Base-by-base conservation (phyloP, 169 alveolate species). In the Plasmodium cynomolgi region DNA sequence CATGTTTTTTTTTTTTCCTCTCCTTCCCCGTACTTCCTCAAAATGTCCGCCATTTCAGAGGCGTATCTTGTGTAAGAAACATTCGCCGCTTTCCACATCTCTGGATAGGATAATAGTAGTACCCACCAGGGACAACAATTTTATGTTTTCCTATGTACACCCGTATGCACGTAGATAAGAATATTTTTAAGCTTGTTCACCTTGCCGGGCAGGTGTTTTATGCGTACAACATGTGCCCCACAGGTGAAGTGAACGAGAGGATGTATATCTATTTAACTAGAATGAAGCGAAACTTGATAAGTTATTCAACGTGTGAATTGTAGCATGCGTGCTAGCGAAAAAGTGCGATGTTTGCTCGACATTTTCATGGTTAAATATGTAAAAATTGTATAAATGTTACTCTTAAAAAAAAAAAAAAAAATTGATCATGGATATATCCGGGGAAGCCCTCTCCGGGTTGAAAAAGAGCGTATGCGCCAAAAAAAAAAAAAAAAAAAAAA, bases 71-170 rank as follows among this genome's bases (percentile, higher is more conserved):
- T 93, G 72, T 93, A 96, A 23, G 98, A 93, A 68, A 96, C 96
- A 75, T 95, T 95, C 6, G 97, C 97, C 29, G 97, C 96, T 56
- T 97, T 90, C 98, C 98, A 96, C 98, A 96, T 96, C 80, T 74
- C 62, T 33, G n/a, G 62, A 85, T 23, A 33, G 13, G 29, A 34
- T 39, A 23, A 68, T 20, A 29, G 37, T 68, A 23, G 17, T 23
- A 68, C n/a, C 5, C 37, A 9, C n/a, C 17, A 68, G 37, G 37
- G 34, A 9, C 37, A 29, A 1, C n/a, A 2, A 15, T 23, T 68
- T 68, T 68, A 68, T 68, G n/a, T 68, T 68, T 81, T 41, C 73
- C 68, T 37, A 73, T 56, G 62, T 39, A 84, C 80, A 74, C 37
- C 23, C 84, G 58, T 62, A 50, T 72, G 73, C 50, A 81, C 58